phyloP scores from a whole-genome alignment of 352 stramenopile genomes.

The Pythium scleroteichum region DNA sequence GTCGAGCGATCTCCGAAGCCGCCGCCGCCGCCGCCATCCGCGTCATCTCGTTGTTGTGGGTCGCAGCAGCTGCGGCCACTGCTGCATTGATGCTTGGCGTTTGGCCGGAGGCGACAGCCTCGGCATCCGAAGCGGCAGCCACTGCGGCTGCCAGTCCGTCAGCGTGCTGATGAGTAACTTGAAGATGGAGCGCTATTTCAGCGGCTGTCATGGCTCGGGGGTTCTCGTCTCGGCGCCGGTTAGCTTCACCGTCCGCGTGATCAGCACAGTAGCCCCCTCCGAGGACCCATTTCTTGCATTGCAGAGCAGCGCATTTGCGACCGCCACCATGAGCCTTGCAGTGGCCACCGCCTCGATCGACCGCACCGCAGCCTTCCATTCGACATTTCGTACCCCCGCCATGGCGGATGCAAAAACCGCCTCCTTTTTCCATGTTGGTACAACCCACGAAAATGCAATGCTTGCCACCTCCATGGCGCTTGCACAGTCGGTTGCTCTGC shows the following conservation, averaged over 20 bases:
- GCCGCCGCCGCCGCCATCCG: conserved; percentile 20
- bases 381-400: conserved; percentile 78
- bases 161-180: conserved; percentile 31
- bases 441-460: conserved; percentile 73
- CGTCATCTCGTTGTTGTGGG: conserved; percentile 25
- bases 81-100: conserved; percentile 13
- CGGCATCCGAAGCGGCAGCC: neutral
- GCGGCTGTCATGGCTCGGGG: conserved; percentile 21
- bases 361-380: conserved; percentile 55
- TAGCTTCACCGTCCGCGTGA: conserved; percentile 46
- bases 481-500: conserved; percentile 83
- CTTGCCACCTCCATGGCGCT: conserved; percentile 78
- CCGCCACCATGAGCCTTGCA: conserved; percentile 85
- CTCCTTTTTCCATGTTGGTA: conserved; percentile 84
- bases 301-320: conserved; percentile 70
- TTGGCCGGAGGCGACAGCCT: neutral
- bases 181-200: conserved; percentile 33
- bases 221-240: conserved; percentile 23
- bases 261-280: conserved; percentile 73
- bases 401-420: conserved; percentile 82
- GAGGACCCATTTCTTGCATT: conserved; percentile 82
- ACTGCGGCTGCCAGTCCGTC: conserved; percentile 6
- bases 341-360: conserved; percentile 78
- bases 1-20: conserved; percentile 41
- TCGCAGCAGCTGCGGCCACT: conserved; percentile 15